Evolutionary conservation across 177 flowering plant species (phyloP).

Genomic region (Vitis hybrid): DNA sequence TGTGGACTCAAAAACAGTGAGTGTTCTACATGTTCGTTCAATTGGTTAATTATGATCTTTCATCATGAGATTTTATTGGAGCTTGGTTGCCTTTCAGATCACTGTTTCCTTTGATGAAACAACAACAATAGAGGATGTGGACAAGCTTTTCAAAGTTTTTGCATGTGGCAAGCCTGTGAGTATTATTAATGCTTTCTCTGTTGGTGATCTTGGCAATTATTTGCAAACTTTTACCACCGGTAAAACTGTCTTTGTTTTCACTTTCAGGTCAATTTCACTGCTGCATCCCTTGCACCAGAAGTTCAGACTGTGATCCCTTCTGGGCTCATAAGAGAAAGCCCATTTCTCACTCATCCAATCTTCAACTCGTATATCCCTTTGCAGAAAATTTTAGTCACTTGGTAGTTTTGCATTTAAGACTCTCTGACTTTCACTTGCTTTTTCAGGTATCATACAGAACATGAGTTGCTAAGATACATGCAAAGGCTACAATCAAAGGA

Average conservation of each 20-base stretch:
- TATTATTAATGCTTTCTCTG: conserved; percentile 13
- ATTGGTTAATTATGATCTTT: background rate
- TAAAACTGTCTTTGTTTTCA: background rate
- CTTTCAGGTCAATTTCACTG: conserved; percentile 79
- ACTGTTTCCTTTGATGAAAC: conserved; percentile 95
- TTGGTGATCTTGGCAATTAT: conserved; percentile 1
- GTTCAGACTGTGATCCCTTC: conserved; percentile 67
- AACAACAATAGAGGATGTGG: conserved; percentile 91
- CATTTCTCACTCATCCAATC: conserved; percentile 79
- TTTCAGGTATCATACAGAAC: conserved; percentile 90
- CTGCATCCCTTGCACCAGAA: conserved; percentile 85
- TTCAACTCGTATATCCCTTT: conserved; percentile 67
- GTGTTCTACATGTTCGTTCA: conserved; percentile 12
- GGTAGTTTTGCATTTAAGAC: conserved; percentile 4
- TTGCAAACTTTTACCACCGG: background rate
- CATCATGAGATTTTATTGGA: conserved; percentile 1
- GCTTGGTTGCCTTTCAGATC: conserved; percentile 47
- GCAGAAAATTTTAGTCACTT: conserved; percentile 3
- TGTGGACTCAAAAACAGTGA: conserved; percentile 76
- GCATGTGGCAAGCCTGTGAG: conserved; percentile 82
- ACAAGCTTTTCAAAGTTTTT: conserved; percentile 79
- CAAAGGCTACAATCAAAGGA: conserved; percentile 80
- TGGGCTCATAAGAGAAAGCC: conserved; percentile 66
- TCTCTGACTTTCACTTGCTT: conserved; percentile 11
- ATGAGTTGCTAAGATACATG: conserved; percentile 88